Conservation (phyloP, 2,329 filamentous ascomycete species). For the Phialophora expanda region DNA sequence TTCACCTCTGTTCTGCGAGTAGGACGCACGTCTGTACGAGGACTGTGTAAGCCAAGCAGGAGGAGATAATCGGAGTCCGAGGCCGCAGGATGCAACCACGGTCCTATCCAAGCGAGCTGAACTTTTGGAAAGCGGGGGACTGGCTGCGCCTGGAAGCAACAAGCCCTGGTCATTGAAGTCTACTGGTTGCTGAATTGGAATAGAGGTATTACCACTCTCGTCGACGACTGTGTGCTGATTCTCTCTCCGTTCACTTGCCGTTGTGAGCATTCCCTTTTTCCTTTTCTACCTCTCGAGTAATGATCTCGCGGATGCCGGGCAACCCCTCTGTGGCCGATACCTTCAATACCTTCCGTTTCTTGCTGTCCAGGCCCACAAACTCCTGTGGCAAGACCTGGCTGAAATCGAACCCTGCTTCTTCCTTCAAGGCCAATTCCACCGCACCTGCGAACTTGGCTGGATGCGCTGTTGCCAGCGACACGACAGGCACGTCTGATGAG, state of each 20-base stretch:
- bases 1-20: background rate
- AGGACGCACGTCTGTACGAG: background rate
- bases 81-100: background rate
- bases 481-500: slow-evolving; percentile 23
- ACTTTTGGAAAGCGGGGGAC: background rate
- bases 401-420: slow-evolving; percentile 76
- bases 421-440: slow-evolving; percentile 77
- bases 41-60: background rate
- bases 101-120: background rate
- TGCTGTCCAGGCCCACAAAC: slow-evolving; percentile 77
- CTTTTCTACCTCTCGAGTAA: slow-evolving; percentile 71
- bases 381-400: slow-evolving; percentile 77
- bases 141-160: background rate
- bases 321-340: slow-evolving; percentile 70
- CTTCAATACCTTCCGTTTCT: slow-evolving; percentile 73
- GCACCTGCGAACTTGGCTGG: slow-evolving; percentile 92
- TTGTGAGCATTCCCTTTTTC: slow-evolving; percentile 38
- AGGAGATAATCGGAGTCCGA: background rate
- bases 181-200: slow-evolving; percentile 4
- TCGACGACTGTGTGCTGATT: background rate
- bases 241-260: background rate
- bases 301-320: slow-evolving; percentile 74
- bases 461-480: slow-evolving; percentile 90
- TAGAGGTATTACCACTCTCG: background rate
- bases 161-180: background rate